Conservation (phyloP, 139 green algal genomes). For the Cymbomonas tetramitiformis region DNA sequence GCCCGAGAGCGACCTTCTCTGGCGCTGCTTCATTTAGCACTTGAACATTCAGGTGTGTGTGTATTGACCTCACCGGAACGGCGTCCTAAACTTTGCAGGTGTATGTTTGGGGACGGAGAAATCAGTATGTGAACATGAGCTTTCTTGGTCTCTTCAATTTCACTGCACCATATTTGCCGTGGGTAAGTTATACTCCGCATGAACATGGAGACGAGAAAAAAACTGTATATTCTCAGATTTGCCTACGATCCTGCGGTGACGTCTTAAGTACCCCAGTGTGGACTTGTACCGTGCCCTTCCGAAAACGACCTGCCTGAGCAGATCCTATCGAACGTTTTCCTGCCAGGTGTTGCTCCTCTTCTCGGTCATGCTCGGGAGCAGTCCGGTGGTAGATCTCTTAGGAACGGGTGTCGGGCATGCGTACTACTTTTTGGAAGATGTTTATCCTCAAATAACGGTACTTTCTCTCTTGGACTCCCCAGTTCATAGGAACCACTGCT, state of each 20-base stretch:
- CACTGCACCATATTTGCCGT: conserved; percentile 92
- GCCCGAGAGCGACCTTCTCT: no score
- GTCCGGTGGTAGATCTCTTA: conserved; percentile 76
- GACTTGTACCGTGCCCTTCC: no score
- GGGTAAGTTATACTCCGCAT: conserved; percentile 45
- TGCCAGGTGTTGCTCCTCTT: conserved; percentile 89
- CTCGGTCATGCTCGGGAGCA: conserved; percentile 71
- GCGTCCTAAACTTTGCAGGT: conserved; percentile 36
- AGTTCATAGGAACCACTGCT: no score
- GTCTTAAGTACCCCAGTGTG: no score
- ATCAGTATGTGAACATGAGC: conserved; percentile 79
- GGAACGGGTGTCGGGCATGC: conserved; percentile 49
- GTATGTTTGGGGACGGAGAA: conserved; percentile 89
- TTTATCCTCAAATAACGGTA: conserved; percentile 86
- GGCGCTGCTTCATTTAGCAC: no score
- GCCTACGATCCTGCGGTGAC: no score
- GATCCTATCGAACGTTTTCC: no score
- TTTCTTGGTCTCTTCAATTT: conserved; percentile 98
- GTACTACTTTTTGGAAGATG: conserved; percentile 96
- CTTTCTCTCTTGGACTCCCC: no score
- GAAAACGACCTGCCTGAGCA: no score
- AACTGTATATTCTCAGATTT: no score
- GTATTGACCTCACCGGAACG: not conserved
- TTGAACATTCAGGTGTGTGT: not conserved
- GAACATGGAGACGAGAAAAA: no score